Evolutionary conservation across 177 flowering plant genomes (phyloP).

Genomic region (Tripterygium wilfordii): DNA sequence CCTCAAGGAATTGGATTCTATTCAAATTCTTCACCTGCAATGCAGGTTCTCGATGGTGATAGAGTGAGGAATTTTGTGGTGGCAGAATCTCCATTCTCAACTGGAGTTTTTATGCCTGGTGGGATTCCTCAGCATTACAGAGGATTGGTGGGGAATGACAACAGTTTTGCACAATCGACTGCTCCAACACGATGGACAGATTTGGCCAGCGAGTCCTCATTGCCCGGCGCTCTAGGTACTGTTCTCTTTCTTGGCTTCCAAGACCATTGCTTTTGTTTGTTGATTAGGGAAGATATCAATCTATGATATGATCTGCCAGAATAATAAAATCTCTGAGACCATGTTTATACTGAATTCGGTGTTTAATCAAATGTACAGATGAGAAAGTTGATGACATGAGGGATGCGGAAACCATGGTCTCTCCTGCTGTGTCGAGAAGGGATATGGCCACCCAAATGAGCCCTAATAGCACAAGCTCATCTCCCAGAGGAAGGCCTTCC

Average conservation of each 20-base stretch:
- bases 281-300: too few species aligned
- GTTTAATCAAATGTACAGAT: constrained; percentile 29
- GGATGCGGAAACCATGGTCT: constrained; percentile 31
- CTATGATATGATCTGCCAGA: too few species aligned
- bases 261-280: too few species aligned
- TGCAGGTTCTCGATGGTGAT: constrained; percentile 39
- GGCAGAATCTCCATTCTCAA: constrained; percentile 57
- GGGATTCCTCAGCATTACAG: constrained; percentile 22
- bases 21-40: constrained; percentile 39
- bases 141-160: constrained; percentile 29
- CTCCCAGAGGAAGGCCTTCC: constrained; percentile 41
- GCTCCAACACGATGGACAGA: constrained; percentile 64
- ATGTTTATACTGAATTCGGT: too few species aligned
- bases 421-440: constrained; percentile 53
- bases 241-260: not conserved
- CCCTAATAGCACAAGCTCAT: constrained; percentile 51
- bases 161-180: constrained; percentile 37
- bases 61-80: constrained; percentile 26
- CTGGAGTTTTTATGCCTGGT: constrained; percentile 50
- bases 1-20: constrained; percentile 45
- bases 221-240: constrained; percentile 44
- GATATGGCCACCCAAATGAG: constrained; percentile 99
- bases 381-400: constrained; percentile 34
- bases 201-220: constrained; percentile 32
- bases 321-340: too few species aligned